Percentiles rank a stretch among this genome's conserved stretches.
Evolutionary conservation across 2,329 filamentous ascomycete species (phyloP).

Genomic region (Sarocladium brachiariae): DNA sequence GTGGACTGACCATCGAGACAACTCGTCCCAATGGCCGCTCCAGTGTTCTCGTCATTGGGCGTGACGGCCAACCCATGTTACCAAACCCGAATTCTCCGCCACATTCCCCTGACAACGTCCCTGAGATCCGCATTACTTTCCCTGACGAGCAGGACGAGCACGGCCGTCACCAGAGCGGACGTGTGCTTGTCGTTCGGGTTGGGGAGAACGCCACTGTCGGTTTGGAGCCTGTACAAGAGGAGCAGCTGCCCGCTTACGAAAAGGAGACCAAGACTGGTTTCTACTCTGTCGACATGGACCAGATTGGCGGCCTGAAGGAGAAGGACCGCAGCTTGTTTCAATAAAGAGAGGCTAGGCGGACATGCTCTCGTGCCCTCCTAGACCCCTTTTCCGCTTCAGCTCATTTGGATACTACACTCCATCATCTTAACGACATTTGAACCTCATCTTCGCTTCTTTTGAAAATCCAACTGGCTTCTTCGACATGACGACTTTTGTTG

Average conservation of each 20-base stretch:
- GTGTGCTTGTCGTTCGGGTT: slow-evolving; percentile 86
- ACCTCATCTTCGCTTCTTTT: slow-evolving; percentile 1
- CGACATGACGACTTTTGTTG: slow-evolving; percentile 5
- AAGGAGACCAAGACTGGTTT: slow-evolving; percentile 73
- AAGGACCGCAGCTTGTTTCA: slow-evolving; percentile 52
- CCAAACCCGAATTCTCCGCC: slow-evolving; percentile 69
- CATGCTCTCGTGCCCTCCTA: not conserved
- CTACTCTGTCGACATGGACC: slow-evolving; percentile 89
- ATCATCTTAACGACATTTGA: not conserved
- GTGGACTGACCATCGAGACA: slow-evolving; percentile 52
- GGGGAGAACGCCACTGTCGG: slow-evolving; percentile 81
- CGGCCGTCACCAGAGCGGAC: slow-evolving; percentile 74
- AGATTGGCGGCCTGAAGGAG: slow-evolving; percentile 90
- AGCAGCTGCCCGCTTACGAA: slow-evolving; percentile 81
- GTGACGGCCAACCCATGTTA: slow-evolving; percentile 70
- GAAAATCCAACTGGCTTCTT: not conserved
- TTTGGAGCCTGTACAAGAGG: slow-evolving; percentile 77
- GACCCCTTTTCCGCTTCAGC: slow-evolving; percentile 12
- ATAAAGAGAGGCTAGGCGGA: slow-evolving; percentile 16
- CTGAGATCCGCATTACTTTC: slow-evolving; percentile 97
- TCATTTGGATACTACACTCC: no score
- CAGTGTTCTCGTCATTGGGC: slow-evolving; percentile 71
- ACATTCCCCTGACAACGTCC: slow-evolving; percentile 72
- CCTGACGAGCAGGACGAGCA: slow-evolving; percentile 87
- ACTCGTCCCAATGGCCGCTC: slow-evolving; percentile 45